Base-by-base conservation (phyloP, 441 rosid genomes). In the Brassica hybrid region DNA sequence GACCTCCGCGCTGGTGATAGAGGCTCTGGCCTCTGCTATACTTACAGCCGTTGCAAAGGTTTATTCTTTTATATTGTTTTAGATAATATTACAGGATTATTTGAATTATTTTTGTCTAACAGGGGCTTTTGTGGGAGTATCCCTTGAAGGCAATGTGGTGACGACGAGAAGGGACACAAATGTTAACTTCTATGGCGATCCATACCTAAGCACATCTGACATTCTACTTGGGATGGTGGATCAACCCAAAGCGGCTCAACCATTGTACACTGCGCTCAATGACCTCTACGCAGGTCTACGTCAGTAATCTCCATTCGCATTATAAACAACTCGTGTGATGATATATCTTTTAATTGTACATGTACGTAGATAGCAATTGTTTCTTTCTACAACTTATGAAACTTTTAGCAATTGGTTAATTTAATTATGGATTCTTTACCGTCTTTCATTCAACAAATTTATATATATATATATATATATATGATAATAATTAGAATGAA, bases 31-130 rank as follows among this genome's bases (percentile, higher is more conserved):
- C 80, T 92, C 88, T 94, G 99, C 84, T 92, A 92, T 78, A 94
- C 97, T 59, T 96, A 96, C 84, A 96, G 98, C 81, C 92, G 98
- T 69, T 90, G 98, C 85, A 96, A 96, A 91, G 99, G 98, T n/a
- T n/a, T n/a, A n/a, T n/a, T n/a, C n/a, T n/a, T n/a, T n/a, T n/a
- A n/a, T n/a, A n/a, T n/a, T n/a, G n/a, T n/a, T n/a, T n/a, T n/a
- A n/a, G n/a, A n/a, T n/a, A n/a, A n/a, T 32, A 3, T 27, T 9
- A 62, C 27, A 7, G 1, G 1, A 13, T 7, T 52, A 38, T 30
- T 17, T 19, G 59, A 16, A 18, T 30, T 13, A 16, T 61, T 8
- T 45, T 32, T 27, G n/a, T 69, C n/a, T 34, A 48, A 78, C 82
- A 96, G 98, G 99, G 45, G 98, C 97, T 17, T 96, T 96, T 75